Evolutionary conservation across 2,329 filamentous ascomycete species (phyloP), one percentile per base, ranked within the genome.

Genomic region (Beauveria pseudobassiana): DNA sequence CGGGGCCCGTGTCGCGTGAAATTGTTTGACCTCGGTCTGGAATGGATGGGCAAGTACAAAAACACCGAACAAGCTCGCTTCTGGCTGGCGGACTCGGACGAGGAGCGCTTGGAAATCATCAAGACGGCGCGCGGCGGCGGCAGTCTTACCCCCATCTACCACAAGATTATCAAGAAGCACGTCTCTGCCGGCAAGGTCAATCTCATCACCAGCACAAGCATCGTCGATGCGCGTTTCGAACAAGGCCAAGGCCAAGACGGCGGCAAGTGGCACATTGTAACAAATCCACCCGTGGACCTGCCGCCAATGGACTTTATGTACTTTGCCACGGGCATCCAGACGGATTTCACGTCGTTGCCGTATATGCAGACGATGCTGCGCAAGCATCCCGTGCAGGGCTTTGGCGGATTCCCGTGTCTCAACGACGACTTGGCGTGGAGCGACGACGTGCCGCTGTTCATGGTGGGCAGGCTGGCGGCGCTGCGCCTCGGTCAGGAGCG

Each of bases 31-130:
- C 81, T 93, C 26, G 84, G 87, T 62, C 78, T 93, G 1, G 81
- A 83, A 53, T 95, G 90, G 90, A 88, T 93, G 72, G 88, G 87
- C 10, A 93, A 93, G 70, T 93, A 89, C 72, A 86, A 87, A 61
- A 93, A 93, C 70, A 82, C 85, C 59, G 85, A 90, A 66, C 89
- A 93, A 70, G 87, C 89, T 0, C 80, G 81, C 0, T 95, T 93
- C 72, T 93, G 89, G 87, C 85, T 83, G 7, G 88, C 88, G 3
- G 88, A 92, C 66, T 84, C 82, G 6, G 87, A 91, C 63, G 81
- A 85, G 28, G 82, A 93, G 72, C 81, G 89, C 3, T 79, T 87
- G 34, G 79, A 85, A 42, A 88, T 90, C 73, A 80, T 90, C 64
- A 79, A 80, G 65, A 73, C 78, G 50, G 90, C 90, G 0, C 81